phyloP scores from a whole-genome alignment of 2,329 filamentous ascomycete species.

The Cladosporium sp. region DNA sequence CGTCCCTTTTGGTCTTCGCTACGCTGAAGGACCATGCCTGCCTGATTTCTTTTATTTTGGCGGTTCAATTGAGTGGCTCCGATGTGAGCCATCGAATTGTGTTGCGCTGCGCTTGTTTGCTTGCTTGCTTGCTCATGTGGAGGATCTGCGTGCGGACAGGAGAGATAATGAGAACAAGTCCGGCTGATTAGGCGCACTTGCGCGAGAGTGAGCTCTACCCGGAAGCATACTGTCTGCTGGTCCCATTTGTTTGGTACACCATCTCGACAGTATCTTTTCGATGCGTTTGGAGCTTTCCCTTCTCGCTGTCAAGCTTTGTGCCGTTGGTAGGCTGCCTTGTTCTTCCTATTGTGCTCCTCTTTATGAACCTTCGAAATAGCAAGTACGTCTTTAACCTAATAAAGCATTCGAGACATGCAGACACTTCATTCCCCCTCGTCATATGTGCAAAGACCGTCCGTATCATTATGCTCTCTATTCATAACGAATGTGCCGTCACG shows the following conservation, averaged over 20 bases:
- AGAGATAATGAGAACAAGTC: neutral
- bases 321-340: slow-evolving; percentile 13
- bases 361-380: too few relatives aligned
- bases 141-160: too few relatives aligned
- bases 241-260: slow-evolving; percentile 11
- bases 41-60: neutral
- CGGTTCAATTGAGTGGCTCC: too few relatives aligned
- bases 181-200: slow-evolving; percentile 9
- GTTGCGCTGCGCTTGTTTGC: neutral
- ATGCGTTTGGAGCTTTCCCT: neutral
- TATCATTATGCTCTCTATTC: too few relatives aligned
- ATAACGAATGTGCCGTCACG: too few relatives aligned
- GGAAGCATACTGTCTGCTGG: neutral
- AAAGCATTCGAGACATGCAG: too few relatives aligned
- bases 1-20: slow-evolving; percentile 2
- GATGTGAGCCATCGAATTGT: too few relatives aligned
- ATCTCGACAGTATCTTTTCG: neutral
- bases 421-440: too few relatives aligned
- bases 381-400: too few relatives aligned
- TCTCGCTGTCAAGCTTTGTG: neutral
- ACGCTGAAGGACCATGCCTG: neutral
- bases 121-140: neutral
- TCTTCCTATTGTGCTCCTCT: neutral
- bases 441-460: too few relatives aligned
- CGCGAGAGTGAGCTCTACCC: neutral